Evolutionary conservation across 257 asterid species (phyloP), one percentile per base, ranked within the genome.

Genomic region (Ajuga chamaepitys): DNA sequence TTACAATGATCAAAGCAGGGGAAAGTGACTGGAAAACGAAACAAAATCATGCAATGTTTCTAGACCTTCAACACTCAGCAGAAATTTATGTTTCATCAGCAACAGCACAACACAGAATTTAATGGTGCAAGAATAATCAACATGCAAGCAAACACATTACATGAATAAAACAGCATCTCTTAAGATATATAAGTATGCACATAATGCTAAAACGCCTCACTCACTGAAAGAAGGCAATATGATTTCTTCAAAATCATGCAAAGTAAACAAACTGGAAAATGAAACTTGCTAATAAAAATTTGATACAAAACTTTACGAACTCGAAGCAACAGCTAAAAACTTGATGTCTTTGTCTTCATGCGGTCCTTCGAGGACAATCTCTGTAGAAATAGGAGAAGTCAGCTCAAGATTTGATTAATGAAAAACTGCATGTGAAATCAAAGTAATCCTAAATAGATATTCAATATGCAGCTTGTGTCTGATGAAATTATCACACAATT

Each of bases 301-400:
- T 63, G 13, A n/a, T 16, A 65, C 68, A 66, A 47, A 62, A 60
- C 30, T 41, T 50, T 20, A 38, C 52, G 37, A 46, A 52, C 70
- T 55, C 44, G 7, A 32, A 64, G 34, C 35, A 55, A 38, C 26
- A 20, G 53, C 4, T 57, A 18, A 64, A 64, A 11, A 7, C 18
- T 40, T 47, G 54, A 44, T 13, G 61, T 9, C 37, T n/a, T 9
- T 16, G 10, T 12, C 46, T 38, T 11, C 54, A 24, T 9, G 34
- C 16, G 13, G 37, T 51, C 20, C 14, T 35, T 62, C 64, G n/a
- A n/a, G 56, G 16, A 32, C 38, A 26, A 13, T 51, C 40, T 38
- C 69, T 73, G 77, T 68, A 71, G 59, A 38, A 48, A 14, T 9
- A 34, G 41, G 20, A 45, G 1, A 11, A 46, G 5, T 11, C 9